Evolutionary conservation across 768 basidiomycete species (phyloP), one percentile per base, ranked within the genome.

Genomic region (Xerocomellus intermedius): DNA sequence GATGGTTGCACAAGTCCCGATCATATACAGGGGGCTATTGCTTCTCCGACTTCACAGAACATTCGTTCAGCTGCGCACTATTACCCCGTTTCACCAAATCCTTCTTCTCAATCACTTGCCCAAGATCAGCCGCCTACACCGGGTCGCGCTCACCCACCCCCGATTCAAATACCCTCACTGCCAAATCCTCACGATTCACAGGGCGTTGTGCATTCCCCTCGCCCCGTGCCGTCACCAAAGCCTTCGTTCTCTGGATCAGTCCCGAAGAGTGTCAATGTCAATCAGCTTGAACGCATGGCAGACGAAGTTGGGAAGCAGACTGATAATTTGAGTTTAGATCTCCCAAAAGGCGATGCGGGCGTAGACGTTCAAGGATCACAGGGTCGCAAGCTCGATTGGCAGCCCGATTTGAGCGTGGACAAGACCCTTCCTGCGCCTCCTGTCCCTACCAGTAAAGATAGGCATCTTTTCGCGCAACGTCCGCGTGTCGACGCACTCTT

Each of bases 201-300:
- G 6, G 73, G 76, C 8, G 63, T 80, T 2, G 59, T 86, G 3
- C 75, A 81, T 56, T 88, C 87, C 0, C 89, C 90, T 4, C 82
- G 85, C 8, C 89, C 89, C 0, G 73, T 86, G 48, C 76, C 82
- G 17, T 87, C 86, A 0, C 87, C 87, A 7, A 86, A 85, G 59
- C 77, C 77, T 39, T 82, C 84, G 0, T 82, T 59, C 8, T 19
- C 48, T 17, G 64, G 57, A 14, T 50, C 52, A n/a, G 33, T 59
- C 14, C 66, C 70, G n/a, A 71, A 59, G 45, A 69, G 64, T n/a
- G 45, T 57, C 5, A 66, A 82, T n/a, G 87, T 92, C 8, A 82
- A 82, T 55, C 75, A 79, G 56, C 75, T 92, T 49, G 91, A 92
- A 71, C 77, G 79, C 67, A 83, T 93, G 77, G 89, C 86, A 0